These are phyloP conservation scores for Candolleomyces eurysporus DNA, from an alignment of 768 basidiomycete species.

Conservation along the genomic window DNA sequence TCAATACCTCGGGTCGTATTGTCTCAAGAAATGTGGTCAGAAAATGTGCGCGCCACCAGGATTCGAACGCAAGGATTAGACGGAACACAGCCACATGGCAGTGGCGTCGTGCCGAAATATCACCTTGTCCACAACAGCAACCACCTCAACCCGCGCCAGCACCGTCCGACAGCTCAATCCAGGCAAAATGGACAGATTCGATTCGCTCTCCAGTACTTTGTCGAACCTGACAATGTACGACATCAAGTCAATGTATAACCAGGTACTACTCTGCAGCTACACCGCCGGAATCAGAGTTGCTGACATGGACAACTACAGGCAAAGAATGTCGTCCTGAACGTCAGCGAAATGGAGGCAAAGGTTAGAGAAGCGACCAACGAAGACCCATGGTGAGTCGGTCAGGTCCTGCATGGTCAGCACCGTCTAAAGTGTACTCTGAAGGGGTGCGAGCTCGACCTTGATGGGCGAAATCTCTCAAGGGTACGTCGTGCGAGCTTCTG, in stretches of 20 bases:
- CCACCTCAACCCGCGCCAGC: background rate
- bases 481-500: conserved; percentile 38
- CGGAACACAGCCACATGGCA: background rate
- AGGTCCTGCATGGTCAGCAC: background rate
- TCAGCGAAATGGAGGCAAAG: conserved; percentile 96
- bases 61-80: background rate
- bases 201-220: conserved; percentile 69
- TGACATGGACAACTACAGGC: conserved; percentile 50
- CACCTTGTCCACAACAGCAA: background rate
- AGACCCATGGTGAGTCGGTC: conserved; percentile 85
- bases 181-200: conserved; percentile 69
- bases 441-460: conserved; percentile 96
- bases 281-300: conserved; percentile 3
- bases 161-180: background rate
- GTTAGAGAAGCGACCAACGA: conserved; percentile 97
- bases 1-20: background rate
- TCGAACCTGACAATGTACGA: conserved; percentile 90
- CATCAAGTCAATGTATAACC: conserved; percentile 91
- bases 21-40: background rate
- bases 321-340: conserved; percentile 93
- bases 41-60: background rate
- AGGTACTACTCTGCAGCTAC: conserved; percentile 44
- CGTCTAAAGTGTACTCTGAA: conserved; percentile 27
- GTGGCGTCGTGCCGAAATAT: conserved; percentile 1
- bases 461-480: conserved; percentile 99